Base-by-base conservation (phyloP, 2,329 filamentous ascomycete species). In the Chlorencoelia australis region DNA sequence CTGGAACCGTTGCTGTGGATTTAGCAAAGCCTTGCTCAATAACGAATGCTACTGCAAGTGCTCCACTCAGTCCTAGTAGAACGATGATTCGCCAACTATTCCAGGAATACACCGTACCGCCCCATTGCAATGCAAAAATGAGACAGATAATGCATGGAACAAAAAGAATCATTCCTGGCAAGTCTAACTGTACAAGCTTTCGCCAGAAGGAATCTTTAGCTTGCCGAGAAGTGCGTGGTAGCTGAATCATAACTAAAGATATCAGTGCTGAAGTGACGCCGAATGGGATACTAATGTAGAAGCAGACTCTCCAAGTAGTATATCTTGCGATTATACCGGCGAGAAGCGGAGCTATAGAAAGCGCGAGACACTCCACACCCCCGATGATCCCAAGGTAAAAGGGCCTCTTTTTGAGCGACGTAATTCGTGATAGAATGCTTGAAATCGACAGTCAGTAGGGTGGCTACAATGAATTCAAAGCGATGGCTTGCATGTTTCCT, bases 1-100 rank as follows among this genome's bases (percentile, higher is more conserved):
- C 54, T 6, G 62, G 60, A 5, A 63, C 48, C 2, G 59, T 63
- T 5, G 60, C 61, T 15, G 44, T 48, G 10, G 61, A 56, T n/a
- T 47, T 44, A 35, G 58, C 52, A 43, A 50, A 55, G 36, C 55
- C 34, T 42, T 63, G 58, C n/a, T 61, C 39, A 7, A 25, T 21
- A 18, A 42, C 20, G 18, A 54, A 48, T n/a, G 48, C 44, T 8
- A 56, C 40, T 14, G 40, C 35, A 18, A 55, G 51, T 16, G 53
- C 30, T 15, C 34, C 40, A 28, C 39, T 39, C 13, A 57, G 33
- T 28, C 55, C 47, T 26, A 59, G 45, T 5, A 60, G 48, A 8
- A 40, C 54, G 35, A 60, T 52, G 37, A 59, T 51, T 14, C 52
- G 51, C 5, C 43, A 50, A 22, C 49, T 56, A 45, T 53, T 5